Conservation (phyloP, 257 asterid genomes). For the Salvia rosmarinus region DNA sequence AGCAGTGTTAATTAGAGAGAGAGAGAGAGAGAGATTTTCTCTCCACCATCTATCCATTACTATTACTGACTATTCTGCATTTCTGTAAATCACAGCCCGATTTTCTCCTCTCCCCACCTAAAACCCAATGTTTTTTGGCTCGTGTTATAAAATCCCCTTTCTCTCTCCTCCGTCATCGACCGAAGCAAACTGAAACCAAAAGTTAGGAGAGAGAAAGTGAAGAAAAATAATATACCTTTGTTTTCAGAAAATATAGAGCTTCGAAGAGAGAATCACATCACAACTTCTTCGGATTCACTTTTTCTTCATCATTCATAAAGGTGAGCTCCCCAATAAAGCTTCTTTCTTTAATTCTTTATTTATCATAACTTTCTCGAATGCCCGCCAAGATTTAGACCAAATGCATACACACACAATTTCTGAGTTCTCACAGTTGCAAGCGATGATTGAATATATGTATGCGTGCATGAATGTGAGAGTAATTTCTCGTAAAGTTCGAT, state of each 20-base stretch:
- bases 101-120: slow-evolving; percentile 27
- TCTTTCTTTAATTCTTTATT: not conserved
- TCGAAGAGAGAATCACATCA: slow-evolving; percentile 38
- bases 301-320: slow-evolving; percentile 38
- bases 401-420: slow-evolving; percentile 39
- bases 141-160: slow-evolving; percentile 20
- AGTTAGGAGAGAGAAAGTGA: slow-evolving; percentile 29
- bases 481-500: slow-evolving; percentile 55
- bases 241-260: slow-evolving; percentile 21
- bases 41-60: slow-evolving; percentile 31
- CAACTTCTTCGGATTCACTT: slow-evolving; percentile 44
- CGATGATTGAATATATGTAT: slow-evolving; percentile 27
- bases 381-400: slow-evolving; percentile 27
- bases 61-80: slow-evolving; percentile 29
- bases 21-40: slow-evolving; percentile 29
- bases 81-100: slow-evolving; percentile 22
- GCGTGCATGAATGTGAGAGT: slow-evolving; percentile 39
- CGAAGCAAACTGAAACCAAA: slow-evolving; percentile 43
- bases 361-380: slow-evolving; percentile 2
- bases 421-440: slow-evolving; percentile 22
- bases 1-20: slow-evolving; percentile 30
- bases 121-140: slow-evolving; percentile 36
- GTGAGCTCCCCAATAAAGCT: slow-evolving; percentile 38
- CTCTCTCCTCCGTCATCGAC: slow-evolving; percentile 66
- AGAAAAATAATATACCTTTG: not conserved